These are phyloP conservation scores for Mortierella sp. DNA, from an alignment of 371 early-diverging fungal species.

Conservation along the genomic window DNA sequence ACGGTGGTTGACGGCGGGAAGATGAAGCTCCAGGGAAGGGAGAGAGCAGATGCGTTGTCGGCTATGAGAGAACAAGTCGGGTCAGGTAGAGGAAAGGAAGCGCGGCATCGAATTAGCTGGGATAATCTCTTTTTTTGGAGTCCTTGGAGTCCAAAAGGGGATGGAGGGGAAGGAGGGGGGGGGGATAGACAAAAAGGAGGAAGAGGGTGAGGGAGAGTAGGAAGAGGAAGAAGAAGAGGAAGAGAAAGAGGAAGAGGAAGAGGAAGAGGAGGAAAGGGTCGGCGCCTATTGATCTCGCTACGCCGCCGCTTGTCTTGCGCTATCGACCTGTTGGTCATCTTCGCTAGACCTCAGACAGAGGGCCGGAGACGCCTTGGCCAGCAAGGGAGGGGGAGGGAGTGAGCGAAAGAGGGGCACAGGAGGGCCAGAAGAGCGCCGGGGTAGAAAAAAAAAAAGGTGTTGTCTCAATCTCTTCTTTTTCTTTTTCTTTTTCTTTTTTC, in stretches of 20 bases:
- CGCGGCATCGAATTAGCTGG: not conserved
- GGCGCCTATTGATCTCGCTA: too few species aligned
- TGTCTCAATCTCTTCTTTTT: not conserved
- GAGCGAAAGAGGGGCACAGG: too few species aligned
- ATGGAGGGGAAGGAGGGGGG: constrained; percentile 9
- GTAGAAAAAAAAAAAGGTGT: too few species aligned
- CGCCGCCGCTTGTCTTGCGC: not conserved
- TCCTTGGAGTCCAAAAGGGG: too few species aligned
- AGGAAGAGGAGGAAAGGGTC: not conserved
- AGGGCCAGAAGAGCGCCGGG: too few species aligned
- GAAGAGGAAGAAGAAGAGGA: constrained; percentile 6
- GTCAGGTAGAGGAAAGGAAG: constrained; percentile 1
- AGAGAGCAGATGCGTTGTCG: not conserved
- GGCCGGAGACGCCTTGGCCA: too few species aligned
- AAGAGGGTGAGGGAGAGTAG: not conserved
- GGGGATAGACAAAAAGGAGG: constrained; percentile 8
- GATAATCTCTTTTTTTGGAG: not conserved
- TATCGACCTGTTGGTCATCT: not conserved
- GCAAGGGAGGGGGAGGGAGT: too few species aligned
- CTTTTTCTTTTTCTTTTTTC: constrained; percentile 1
- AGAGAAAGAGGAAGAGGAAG: not conserved
- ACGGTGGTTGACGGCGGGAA: not conserved
- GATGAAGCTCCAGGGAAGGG: not conserved
- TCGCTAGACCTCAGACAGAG: too few species aligned
- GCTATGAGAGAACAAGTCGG: not conserved